These are phyloP conservation scores for Diversispora epigaea DNA, from an alignment of 192 early-diverging fungal species.

Conservation along the genomic window DNA sequence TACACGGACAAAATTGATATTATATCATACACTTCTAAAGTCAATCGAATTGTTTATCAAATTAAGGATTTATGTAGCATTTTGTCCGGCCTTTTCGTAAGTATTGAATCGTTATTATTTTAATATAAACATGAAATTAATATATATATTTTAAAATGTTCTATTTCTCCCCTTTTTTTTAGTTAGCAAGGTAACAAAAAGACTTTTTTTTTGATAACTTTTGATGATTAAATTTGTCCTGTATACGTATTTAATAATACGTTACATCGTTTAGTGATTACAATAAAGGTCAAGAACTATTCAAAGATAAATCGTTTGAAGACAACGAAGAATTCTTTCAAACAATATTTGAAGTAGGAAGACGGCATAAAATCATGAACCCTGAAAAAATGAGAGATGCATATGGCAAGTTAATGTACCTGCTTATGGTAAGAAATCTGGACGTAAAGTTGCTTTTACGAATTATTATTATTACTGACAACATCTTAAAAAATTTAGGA, in stretches of 20 bases:
- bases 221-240: background rate
- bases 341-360: slow-evolving; percentile 65
- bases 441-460: no score
- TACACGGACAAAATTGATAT: slow-evolving; percentile 63
- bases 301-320: slow-evolving; percentile 62
- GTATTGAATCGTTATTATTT: background rate
- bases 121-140: background rate
- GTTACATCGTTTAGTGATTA: slow-evolving; percentile 57
- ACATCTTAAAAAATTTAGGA: slow-evolving; percentile 48
- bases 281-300: slow-evolving; percentile 76
- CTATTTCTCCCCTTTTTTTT: background rate
- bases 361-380: slow-evolving; percentile 89
- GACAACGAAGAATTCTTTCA: slow-evolving; percentile 82
- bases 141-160: background rate
- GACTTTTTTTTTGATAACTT: background rate
- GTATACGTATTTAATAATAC: background rate
- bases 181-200: slow-evolving; percentile 32
- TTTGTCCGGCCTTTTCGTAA: slow-evolving; percentile 83
- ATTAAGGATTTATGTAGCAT: slow-evolving; percentile 97
- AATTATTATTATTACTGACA: background rate
- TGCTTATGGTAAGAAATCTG: slow-evolving; percentile 59
- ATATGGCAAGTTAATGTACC: slow-evolving; percentile 95
- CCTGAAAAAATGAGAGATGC: slow-evolving; percentile 96
- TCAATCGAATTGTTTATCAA: slow-evolving; percentile 87
- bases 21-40: slow-evolving; percentile 76